Percentiles rank a stretch among this genome's conserved stretches.
These are phyloP conservation scores for Solioccasus polychromus DNA, from an alignment of 768 basidiomycete species.

Conservation along the genomic window DNA sequence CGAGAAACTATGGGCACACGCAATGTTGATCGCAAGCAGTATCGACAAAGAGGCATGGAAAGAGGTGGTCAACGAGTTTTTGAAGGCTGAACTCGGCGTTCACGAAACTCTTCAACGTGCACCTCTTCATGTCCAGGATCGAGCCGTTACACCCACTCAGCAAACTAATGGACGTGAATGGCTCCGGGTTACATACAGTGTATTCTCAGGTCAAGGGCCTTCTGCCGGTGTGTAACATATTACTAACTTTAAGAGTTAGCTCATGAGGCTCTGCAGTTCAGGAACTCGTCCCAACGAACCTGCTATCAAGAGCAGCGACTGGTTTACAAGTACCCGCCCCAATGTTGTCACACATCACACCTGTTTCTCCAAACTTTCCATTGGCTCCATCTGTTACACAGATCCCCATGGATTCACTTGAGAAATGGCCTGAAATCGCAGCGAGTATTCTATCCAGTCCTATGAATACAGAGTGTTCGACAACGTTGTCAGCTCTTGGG, in stretches of 20 bases:
- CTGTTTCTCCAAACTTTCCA: conserved; percentile 63
- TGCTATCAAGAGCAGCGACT: conserved; percentile 41
- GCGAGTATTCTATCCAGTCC: conserved; percentile 80
- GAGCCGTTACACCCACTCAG: conserved; percentile 17
- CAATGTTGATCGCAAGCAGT: conserved; percentile 89
- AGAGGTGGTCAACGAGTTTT: conserved; percentile 83
- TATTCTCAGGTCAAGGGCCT: conserved; percentile 82
- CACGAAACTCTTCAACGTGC: conserved; percentile 27
- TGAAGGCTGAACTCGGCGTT: conserved; percentile 67
- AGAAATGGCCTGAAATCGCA: conserved; percentile 82
- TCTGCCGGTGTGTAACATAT: conserved; percentile 51
- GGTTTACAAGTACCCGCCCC: conserved; percentile 39
- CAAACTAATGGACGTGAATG: conserved; percentile 60
- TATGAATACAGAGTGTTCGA: conserved; percentile 62
- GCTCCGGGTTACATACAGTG: conserved; percentile 76
- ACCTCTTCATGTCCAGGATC: conserved; percentile 17
- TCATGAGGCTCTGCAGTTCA: conserved; percentile 50
- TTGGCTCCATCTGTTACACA: conserved; percentile 39
- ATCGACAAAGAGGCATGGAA: conserved; percentile 94
- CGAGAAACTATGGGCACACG: conserved; percentile 91
- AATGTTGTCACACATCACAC: conserved; percentile 41
- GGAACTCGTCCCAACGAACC: conserved; percentile 62
- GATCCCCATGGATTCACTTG: conserved; percentile 61
- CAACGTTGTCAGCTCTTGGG: conserved; percentile 79
- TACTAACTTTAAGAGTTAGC: not conserved